A percentile compares a stretch with the other conserved stretches of the same genome.
phyloP scores from a whole-genome alignment of 768 basidiomycete genomes.

The Rhizopogon vesiculosus region DNA sequence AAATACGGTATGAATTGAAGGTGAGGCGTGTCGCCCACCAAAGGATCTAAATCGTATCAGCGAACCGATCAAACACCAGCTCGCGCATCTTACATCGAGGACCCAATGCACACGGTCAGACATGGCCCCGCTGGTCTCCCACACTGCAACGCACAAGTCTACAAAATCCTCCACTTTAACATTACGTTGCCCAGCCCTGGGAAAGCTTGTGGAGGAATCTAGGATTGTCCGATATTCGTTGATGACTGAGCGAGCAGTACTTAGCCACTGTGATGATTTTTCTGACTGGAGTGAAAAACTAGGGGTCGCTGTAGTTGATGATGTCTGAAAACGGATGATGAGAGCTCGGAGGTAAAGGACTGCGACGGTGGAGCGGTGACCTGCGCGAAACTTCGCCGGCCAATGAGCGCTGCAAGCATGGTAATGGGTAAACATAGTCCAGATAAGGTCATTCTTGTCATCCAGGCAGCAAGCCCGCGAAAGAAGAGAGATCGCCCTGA shows the following conservation, averaged over 20 bases:
- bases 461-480: constrained; percentile 39
- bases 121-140: constrained; percentile 69
- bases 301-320: constrained; percentile 11
- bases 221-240: constrained; percentile 70
- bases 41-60: constrained; percentile 48
- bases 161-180: constrained; percentile 77
- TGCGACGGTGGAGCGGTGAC: constrained; percentile 66
- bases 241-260: constrained; percentile 59
- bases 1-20: constrained; percentile 84
- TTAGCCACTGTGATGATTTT: constrained; percentile 52
- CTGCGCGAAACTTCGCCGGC: constrained; percentile 75
- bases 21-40: constrained; percentile 95
- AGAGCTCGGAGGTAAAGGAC: constrained; percentile 73
- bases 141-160: constrained; percentile 73
- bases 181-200: constrained; percentile 77
- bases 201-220: constrained; percentile 67
- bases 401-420: constrained; percentile 59
- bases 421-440: constrained; percentile 62
- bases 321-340: constrained; percentile 40
- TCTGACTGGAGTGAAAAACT: constrained; percentile 17
- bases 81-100: constrained; percentile 54
- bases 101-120: constrained; percentile 72
- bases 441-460: constrained; percentile 39
- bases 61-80: background rate
- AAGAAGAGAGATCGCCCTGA: constrained; percentile 69